Evolutionary conservation across 441 rosid genomes (phyloP).

Genomic region (Aquilaria agallochum): DNA sequence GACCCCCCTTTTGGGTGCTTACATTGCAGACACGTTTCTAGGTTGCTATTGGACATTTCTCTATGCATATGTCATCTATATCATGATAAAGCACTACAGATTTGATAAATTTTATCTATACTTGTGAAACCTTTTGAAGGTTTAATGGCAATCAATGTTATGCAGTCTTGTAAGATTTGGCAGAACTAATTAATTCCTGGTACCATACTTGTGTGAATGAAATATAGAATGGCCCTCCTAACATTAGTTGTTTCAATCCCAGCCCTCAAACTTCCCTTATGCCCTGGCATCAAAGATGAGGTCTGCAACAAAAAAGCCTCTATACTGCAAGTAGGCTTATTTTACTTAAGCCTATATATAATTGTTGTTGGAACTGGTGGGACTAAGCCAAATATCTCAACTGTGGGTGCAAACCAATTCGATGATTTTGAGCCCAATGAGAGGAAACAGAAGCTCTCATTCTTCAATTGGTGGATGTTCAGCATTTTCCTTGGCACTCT

Average conservation of each 20-base stretch:
- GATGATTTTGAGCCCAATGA: slow-evolving; percentile 37
- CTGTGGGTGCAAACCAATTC: slow-evolving; percentile 43
- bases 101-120: too few relatives aligned
- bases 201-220: slow-evolving; percentile 4
- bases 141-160: background rate
- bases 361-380: slow-evolving; percentile 32
- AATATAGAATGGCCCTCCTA: slow-evolving; percentile 35
- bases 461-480: slow-evolving; percentile 49
- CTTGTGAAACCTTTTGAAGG: background rate
- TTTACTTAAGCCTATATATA: slow-evolving; percentile 28
- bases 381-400: slow-evolving; percentile 39
- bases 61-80: slow-evolving; percentile 26
- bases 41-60: slow-evolving; percentile 38
- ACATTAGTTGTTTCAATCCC: slow-evolving; percentile 29
- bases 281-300: slow-evolving; percentile 20
- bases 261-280: slow-evolving; percentile 27
- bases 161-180: slow-evolving; percentile 7
- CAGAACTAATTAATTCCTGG: slow-evolving; percentile 5
- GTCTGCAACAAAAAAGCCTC: slow-evolving; percentile 23
- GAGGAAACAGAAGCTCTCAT: slow-evolving; percentile 35
- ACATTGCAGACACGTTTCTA: slow-evolving; percentile 30
- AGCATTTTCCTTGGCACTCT: slow-evolving; percentile 40
- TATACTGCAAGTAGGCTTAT: slow-evolving; percentile 21
- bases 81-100: slow-evolving; percentile 10
- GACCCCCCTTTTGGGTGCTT: slow-evolving; percentile 47